Percentiles rank a stretch among this genome's conserved stretches.
These are phyloP conservation scores for Sphagnurus paluster DNA, from an alignment of 1,284 basidiomycete genomes.

Conservation along the genomic window DNA sequence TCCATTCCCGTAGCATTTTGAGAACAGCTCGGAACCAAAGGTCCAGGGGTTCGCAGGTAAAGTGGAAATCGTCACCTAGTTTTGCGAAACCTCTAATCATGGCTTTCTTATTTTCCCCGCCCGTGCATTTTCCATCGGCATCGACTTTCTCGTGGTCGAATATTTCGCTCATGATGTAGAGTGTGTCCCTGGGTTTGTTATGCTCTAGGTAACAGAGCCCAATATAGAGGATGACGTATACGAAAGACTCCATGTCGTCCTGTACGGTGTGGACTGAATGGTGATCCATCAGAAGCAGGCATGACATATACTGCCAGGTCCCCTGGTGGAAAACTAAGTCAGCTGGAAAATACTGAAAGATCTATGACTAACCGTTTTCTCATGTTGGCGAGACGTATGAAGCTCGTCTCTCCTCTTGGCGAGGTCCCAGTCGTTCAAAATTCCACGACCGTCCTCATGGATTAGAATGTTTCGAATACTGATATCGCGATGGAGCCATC, in stretches of 20 bases:
- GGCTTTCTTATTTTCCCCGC: no score
- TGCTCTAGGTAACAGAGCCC: no score
- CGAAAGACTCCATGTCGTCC: conserved; percentile 38
- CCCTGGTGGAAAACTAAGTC: conserved; percentile 22
- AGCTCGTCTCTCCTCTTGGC: conserved; percentile 13
- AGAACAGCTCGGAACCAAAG: no score
- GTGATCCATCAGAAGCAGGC: conserved; percentile 15
- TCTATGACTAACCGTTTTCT: conserved; percentile 22
- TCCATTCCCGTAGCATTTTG: no score
- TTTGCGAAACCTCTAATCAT: no score
- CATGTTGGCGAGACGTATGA: conserved; percentile 7
- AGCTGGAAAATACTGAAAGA: background rate
- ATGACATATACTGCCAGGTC: conserved; percentile 36
- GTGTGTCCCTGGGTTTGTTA: no score
- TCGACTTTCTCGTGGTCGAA: no score
- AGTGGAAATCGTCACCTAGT: no score
- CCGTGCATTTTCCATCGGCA: no score
- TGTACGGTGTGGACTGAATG: conserved; percentile 23
- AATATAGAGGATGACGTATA: no score
- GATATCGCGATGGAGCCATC: conserved; percentile 33
- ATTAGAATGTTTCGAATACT: conserved; percentile 35
- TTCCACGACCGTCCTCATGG: conserved; percentile 17
- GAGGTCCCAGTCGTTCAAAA: conserved; percentile 38
- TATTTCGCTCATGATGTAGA: no score
- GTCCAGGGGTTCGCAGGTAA: no score